Evolutionary conservation across 139 green algal species (phyloP).

Genomic region (Volvox africanus): DNA sequence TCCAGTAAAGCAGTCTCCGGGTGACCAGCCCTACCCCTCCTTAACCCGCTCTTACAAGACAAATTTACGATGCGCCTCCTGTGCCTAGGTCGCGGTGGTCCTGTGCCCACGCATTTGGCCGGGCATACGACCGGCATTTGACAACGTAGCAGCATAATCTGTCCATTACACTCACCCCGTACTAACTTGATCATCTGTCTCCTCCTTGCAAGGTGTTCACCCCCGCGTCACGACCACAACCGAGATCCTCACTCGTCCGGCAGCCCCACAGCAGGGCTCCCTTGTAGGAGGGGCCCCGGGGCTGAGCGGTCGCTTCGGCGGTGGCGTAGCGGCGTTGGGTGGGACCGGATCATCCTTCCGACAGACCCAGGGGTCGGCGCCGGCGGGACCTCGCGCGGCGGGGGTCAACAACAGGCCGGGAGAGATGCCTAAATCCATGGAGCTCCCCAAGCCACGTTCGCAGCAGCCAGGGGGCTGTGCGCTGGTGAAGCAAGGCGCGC

Average conservation of each 20-base stretch:
- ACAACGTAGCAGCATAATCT: too few species aligned
- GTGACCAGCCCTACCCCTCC: too few species aligned
- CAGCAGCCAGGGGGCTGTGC: slow-evolving; percentile 16
- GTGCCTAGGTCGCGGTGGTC: too few species aligned
- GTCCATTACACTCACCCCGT: too few species aligned
- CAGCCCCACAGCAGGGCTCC: neutral
- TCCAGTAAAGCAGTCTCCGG: too few species aligned
- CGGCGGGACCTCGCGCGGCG: neutral
- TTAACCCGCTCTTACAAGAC: too few species aligned
- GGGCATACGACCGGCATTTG: too few species aligned
- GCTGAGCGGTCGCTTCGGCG: neutral
- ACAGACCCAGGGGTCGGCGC: slow-evolving; percentile 4
- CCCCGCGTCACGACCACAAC: slow-evolving; percentile 24
- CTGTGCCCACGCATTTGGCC: too few species aligned
- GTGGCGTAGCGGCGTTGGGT: neutral
- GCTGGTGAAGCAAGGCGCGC: slow-evolving; percentile 1
- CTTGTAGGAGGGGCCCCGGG: neutral
- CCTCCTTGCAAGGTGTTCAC: neutral
- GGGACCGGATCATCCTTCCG: neutral
- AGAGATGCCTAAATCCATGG: neutral
- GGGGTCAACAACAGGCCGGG: neutral
- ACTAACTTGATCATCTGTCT: too few species aligned
- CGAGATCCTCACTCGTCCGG: slow-evolving; percentile 6
- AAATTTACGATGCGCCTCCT: too few species aligned
- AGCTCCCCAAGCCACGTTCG: slow-evolving; percentile 1